Evolutionary conservation across 75 land plant genomes (phyloP).

Genomic region (Pseudotsuga menziesii): DNA sequence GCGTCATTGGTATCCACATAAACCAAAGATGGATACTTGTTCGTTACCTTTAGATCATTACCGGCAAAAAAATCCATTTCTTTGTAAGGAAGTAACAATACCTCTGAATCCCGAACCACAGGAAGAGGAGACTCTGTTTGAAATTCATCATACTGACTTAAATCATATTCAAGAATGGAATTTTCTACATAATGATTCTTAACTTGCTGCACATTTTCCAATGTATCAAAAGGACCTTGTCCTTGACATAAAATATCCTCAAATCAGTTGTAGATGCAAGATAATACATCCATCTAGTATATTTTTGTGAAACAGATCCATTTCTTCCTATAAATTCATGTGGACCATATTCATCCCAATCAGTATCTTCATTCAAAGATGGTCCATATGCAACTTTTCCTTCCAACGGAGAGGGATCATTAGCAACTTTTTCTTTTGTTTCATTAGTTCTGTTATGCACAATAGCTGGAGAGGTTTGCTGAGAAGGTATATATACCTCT

Average conservation of each 20-base stretch:
- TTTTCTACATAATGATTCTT: too few relatives aligned
- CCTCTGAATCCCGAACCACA: too few relatives aligned
- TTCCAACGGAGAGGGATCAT: not conserved
- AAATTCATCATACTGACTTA: not conserved
- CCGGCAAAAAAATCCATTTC: too few relatives aligned
- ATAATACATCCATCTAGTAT: not conserved
- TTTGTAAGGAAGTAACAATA: too few relatives aligned
- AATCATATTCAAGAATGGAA: not conserved
- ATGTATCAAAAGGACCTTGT: not conserved
- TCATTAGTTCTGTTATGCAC: not conserved
- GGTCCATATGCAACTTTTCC: not conserved
- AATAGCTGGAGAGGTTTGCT: not conserved
- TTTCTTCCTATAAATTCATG: not conserved
- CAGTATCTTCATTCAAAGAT: not conserved
- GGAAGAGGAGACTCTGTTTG: not conserved
- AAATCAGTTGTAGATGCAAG: conserved; percentile 1
- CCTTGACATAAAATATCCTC: not conserved
- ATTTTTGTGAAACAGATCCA: conserved; percentile 1
- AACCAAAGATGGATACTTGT: too few relatives aligned
- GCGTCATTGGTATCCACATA: too few relatives aligned
- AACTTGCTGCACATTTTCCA: too few relatives aligned
- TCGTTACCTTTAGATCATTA: too few relatives aligned
- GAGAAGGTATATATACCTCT: conserved; percentile 3
- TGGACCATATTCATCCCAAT: not conserved
- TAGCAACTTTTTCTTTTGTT: conserved; percentile 4